Percentiles rank a stretch among this genome's conserved stretches.
Evolutionary conservation across 768 basidiomycete species (phyloP).

Genomic region (Panaeolus cyanescens): DNA sequence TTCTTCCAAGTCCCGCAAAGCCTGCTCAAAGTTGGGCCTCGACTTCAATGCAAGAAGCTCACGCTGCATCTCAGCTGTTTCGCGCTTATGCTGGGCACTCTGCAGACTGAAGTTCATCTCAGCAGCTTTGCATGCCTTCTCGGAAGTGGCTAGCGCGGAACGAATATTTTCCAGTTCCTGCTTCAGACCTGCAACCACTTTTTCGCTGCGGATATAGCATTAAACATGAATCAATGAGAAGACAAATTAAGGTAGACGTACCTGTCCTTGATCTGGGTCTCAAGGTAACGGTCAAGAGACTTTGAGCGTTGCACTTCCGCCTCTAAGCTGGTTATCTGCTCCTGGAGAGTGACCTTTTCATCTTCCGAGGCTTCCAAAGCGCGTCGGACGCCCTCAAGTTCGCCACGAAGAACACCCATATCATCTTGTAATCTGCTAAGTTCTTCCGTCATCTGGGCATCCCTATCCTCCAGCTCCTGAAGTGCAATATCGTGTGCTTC

Average conservation of each 20-base stretch:
- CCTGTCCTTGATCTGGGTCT: conserved; percentile 67
- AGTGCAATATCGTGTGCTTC: conserved; percentile 33
- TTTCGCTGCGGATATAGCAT: conserved; percentile 42
- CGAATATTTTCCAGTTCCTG: conserved; percentile 42
- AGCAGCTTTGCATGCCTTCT: conserved; percentile 60
- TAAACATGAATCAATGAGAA: neutral
- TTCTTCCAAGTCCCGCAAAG: conserved; percentile 63
- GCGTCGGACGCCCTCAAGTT: conserved; percentile 40
- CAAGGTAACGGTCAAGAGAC: conserved; percentile 62
- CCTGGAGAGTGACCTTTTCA: conserved; percentile 55
- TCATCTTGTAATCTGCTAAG: conserved; percentile 37
- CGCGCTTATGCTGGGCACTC: conserved; percentile 66
- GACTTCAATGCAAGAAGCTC: conserved; percentile 56
- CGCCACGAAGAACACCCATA: conserved; percentile 34
- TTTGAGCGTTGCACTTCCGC: conserved; percentile 67
- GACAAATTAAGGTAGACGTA: too few relatives aligned
- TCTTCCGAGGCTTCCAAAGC: conserved; percentile 41
- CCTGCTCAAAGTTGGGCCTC: conserved; percentile 55
- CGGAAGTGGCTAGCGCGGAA: conserved; percentile 48
- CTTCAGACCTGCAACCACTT: conserved; percentile 37
- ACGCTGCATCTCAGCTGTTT: conserved; percentile 55
- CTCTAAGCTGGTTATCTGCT: conserved; percentile 56
- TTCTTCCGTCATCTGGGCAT: conserved; percentile 31
- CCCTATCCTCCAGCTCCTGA: conserved; percentile 24
- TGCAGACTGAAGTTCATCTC: conserved; percentile 70